Evolutionary conservation across 1,284 basidiomycete genomes (phyloP).

Genomic region (Pseudozyma pruni): DNA sequence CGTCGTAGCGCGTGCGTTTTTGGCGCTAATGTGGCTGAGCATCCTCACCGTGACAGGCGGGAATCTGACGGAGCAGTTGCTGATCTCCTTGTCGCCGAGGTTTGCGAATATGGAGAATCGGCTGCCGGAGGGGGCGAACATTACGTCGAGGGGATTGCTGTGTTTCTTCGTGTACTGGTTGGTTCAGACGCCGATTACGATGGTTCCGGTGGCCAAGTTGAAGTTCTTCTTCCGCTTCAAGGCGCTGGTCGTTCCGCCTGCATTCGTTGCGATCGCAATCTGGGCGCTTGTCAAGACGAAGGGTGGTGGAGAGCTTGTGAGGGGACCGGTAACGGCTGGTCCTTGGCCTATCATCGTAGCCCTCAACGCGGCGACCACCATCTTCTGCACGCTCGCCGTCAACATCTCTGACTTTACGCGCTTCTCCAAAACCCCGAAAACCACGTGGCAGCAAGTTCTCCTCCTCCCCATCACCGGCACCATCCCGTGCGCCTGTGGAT

Average conservation of each 20-base stretch:
- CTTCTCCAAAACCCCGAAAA: slow-evolving; percentile 17
- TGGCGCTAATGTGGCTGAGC: slow-evolving; percentile 34
- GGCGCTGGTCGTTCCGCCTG: slow-evolving; percentile 26
- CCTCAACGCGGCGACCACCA: slow-evolving; percentile 24
- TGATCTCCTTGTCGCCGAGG: slow-evolving; percentile 21
- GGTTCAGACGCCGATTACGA: slow-evolving; percentile 26
- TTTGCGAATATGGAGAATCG: slow-evolving; percentile 28
- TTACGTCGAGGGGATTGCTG: slow-evolving; percentile 18
- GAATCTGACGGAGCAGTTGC: slow-evolving; percentile 14
- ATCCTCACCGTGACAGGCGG: slow-evolving; percentile 29
- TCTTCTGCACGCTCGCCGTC: slow-evolving; percentile 31
- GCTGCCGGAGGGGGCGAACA: slow-evolving; percentile 23
- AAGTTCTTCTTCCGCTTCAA: slow-evolving; percentile 29
- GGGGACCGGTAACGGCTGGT: slow-evolving; percentile 22
- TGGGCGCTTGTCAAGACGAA: slow-evolving; percentile 17
- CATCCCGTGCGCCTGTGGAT: slow-evolving; percentile 26
- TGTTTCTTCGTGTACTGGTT: slow-evolving; percentile 34
- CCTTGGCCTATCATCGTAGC: slow-evolving; percentile 26
- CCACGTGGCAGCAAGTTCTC: slow-evolving; percentile 30
- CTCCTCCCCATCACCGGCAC: slow-evolving; percentile 28
- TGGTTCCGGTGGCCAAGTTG: slow-evolving; percentile 25
- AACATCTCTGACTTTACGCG: slow-evolving; percentile 34
- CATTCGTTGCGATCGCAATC: slow-evolving; percentile 28
- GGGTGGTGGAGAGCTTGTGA: slow-evolving; percentile 17
- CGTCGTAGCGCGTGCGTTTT: slow-evolving; percentile 13